These are phyloP conservation scores for Leucaena leucocephala DNA, from an alignment of 306 rosid genomes.

Conservation along the genomic window DNA sequence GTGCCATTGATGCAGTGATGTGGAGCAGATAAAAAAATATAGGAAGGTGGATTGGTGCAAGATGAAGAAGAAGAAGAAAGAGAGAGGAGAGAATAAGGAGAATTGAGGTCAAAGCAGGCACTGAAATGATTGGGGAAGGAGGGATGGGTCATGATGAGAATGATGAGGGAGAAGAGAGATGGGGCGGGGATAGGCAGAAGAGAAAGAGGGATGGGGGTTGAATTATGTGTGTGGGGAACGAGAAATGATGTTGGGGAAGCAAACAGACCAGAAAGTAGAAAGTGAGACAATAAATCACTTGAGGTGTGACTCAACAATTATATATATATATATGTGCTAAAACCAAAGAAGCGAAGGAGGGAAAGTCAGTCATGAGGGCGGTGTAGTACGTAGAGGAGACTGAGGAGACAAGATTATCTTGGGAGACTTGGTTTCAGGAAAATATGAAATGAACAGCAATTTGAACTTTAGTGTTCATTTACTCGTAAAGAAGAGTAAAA, in stretches of 20 bases:
- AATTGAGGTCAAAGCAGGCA: slow-evolving; percentile 53
- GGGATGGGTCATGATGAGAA: slow-evolving; percentile 57
- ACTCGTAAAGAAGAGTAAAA: no score
- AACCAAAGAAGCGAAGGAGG: neutral
- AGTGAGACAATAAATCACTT: slow-evolving; percentile 56
- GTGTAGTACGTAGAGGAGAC: no score
- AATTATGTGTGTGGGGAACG: neutral
- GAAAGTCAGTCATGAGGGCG: neutral
- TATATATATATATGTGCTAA: no score
- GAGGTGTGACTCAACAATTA: slow-evolving; percentile 48
- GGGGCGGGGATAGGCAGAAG: no score
- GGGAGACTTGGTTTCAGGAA: no score
- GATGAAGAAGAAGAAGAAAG: slow-evolving; percentile 9
- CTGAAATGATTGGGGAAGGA: slow-evolving; percentile 39
- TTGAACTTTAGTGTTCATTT: no score
- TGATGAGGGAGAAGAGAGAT: neutral
- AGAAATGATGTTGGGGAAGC: slow-evolving; percentile 44
- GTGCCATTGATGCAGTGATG: slow-evolving; percentile 5
- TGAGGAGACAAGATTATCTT: no score
- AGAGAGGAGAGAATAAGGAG: slow-evolving; percentile 2
- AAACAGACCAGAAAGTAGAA: slow-evolving; percentile 40
- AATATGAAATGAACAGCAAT: no score
- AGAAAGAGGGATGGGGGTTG: slow-evolving; percentile 18
- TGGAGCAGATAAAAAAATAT: slow-evolving; percentile 26
- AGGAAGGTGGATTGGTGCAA: slow-evolving; percentile 21